Percentiles rank a stretch among this genome's conserved stretches.
phyloP scores from a whole-genome alignment of 805 yeast genomes.

The Yarrowia deformans region DNA sequence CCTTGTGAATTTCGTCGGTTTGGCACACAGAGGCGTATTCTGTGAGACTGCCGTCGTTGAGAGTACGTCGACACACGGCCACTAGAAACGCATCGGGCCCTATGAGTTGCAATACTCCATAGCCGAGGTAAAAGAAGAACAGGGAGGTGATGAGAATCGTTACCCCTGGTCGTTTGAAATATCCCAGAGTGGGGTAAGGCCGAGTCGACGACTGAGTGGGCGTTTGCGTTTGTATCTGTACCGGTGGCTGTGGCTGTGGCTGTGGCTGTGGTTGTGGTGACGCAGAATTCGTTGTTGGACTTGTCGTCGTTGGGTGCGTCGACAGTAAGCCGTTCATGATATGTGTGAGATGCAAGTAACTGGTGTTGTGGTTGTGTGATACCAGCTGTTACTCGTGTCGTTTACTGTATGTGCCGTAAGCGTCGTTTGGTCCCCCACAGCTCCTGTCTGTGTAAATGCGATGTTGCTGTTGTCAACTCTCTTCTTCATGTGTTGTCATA shows the following conservation, averaged over 20 bases:
- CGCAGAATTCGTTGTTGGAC: neutral
- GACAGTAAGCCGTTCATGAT: neutral
- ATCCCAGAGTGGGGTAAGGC: neutral
- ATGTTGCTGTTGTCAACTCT: neutral
- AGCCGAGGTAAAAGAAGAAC: slow-evolving; percentile 33
- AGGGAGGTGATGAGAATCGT: slow-evolving; percentile 14
- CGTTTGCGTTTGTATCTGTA: neutral
- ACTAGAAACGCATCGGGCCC: slow-evolving; percentile 23
- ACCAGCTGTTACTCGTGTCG: too few species aligned
- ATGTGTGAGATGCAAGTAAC: slow-evolving; percentile 3
- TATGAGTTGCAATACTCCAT: slow-evolving; percentile 7
- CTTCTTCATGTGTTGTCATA: slow-evolving; percentile 11
- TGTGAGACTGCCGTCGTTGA: slow-evolving; percentile 3
- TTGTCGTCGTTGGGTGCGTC: neutral
- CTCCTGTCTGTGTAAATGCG: neutral
- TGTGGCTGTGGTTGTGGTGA: neutral
- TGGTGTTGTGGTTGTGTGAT: neutral
- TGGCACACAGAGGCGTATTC: slow-evolving; percentile 26
- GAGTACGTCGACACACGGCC: slow-evolving; percentile 24
- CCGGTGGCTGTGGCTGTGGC: neutral
- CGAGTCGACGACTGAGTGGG: neutral
- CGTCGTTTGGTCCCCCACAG: neutral
- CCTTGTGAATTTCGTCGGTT: slow-evolving; percentile 10
- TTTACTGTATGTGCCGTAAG: too few species aligned
- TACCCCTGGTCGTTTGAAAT: slow-evolving; percentile 26